Conservation (phyloP, 768 basidiomycete genomes). For the Tylopilus vinaceipallidus region DNA sequence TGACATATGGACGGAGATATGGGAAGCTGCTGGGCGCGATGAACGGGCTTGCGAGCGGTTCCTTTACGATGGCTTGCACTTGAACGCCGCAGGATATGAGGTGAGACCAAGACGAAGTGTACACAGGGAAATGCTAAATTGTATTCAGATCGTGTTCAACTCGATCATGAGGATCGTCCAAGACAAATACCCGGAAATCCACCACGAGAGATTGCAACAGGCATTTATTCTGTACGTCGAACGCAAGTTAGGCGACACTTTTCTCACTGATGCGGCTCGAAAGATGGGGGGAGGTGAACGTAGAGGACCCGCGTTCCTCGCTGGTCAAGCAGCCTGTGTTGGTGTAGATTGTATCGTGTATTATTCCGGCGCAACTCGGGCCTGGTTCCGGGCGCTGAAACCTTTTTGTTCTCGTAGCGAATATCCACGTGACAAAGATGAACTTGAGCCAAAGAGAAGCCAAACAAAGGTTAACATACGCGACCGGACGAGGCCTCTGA, state of each 20-base stretch:
- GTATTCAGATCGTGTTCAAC: constrained; percentile 63
- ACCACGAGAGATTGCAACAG: constrained; percentile 56
- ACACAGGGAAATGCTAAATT: not conserved
- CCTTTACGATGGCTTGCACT: constrained; percentile 77
- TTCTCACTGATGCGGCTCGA: constrained; percentile 1
- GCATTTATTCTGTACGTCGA: constrained; percentile 60
- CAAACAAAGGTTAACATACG: too few species aligned
- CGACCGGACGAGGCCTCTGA: too few species aligned
- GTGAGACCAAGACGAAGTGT: constrained; percentile 39
- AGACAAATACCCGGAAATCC: constrained; percentile 62
- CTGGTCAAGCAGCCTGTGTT: constrained; percentile 20
- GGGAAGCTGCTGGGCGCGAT: constrained; percentile 65
- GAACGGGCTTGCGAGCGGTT: constrained; percentile 51
- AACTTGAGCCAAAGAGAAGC: constrained; percentile 54
- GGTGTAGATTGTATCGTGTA: constrained; percentile 1
- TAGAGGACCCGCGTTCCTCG: constrained; percentile 20
- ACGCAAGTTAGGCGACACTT: not conserved
- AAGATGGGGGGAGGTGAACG: constrained; percentile 28
- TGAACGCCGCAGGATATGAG: constrained; percentile 71
- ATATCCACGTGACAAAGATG: constrained; percentile 39
- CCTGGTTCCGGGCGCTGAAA: too few species aligned
- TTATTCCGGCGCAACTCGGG: not conserved
- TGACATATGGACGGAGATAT: constrained; percentile 75
- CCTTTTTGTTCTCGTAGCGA: constrained; percentile 11
- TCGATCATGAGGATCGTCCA: constrained; percentile 56